Evolutionary conservation across 768 basidiomycete genomes (phyloP).

Genomic region (Strobilomyces confusus): DNA sequence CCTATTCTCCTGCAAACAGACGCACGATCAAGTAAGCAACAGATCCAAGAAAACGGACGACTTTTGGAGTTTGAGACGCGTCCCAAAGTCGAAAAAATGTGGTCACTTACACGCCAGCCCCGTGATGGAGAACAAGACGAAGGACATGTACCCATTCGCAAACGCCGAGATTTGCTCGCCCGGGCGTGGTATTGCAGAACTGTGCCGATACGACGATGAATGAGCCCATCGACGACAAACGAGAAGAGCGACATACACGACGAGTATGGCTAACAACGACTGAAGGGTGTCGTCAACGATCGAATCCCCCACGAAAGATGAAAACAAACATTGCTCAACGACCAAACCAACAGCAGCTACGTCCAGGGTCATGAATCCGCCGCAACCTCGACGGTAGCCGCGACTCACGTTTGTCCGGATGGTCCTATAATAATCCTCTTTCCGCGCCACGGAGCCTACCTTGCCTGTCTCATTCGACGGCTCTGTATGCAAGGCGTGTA

Average conservation of each 20-base stretch:
- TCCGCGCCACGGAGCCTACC: constrained; percentile 55
- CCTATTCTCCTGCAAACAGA: constrained; percentile 84
- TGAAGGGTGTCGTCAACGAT: constrained; percentile 25
- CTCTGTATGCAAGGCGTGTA: constrained; percentile 74
- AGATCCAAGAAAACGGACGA: constrained; percentile 81
- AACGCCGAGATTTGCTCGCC: constrained; percentile 44
- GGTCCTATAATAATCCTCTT: constrained; percentile 84
- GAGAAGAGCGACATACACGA: constrained; percentile 50
- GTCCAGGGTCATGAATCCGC: constrained; percentile 11
- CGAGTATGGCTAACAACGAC: constrained; percentile 69
- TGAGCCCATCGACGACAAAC: neutral
- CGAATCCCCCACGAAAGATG: neutral
- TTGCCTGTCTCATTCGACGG: constrained; percentile 67
- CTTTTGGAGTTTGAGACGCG: constrained; percentile 34
- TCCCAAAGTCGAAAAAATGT: neutral
- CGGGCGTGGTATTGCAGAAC: constrained; percentile 45
- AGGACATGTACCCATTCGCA: constrained; percentile 85
- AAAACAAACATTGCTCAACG: constrained; percentile 67
- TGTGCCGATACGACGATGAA: neutral
- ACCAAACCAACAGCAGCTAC: constrained; percentile 82
- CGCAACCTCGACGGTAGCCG: neutral
- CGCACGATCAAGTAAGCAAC: constrained; percentile 81
- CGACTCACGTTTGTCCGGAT: constrained; percentile 78
- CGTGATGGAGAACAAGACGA: constrained; percentile 83
- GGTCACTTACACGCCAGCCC: constrained; percentile 73